A percentile compares a stretch with the other conserved stretches of the same genome.
Conservation (phyloP, 257 asterid species). For the Solanum gandarillasii region DNA sequence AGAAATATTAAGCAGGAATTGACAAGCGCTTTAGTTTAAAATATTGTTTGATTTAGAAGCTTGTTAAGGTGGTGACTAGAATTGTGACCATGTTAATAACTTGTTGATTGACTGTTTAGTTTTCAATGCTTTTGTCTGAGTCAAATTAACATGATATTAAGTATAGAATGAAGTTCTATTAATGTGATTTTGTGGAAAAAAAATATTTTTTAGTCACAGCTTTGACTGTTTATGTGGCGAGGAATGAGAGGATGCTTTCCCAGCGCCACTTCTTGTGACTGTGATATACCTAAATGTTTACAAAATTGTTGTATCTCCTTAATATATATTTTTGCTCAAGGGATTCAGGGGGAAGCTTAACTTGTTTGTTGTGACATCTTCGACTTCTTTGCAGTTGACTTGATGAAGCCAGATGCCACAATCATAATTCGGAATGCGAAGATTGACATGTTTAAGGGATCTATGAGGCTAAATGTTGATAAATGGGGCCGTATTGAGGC, state of each 20-base stretch:
- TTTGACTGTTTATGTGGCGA: background rate
- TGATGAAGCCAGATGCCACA: constrained; percentile 50
- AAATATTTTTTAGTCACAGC: background rate
- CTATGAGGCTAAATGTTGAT: constrained; percentile 75
- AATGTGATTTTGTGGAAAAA: background rate
- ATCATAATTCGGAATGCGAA: constrained; percentile 61
- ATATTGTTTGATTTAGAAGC: background rate
- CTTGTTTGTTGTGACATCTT: background rate
- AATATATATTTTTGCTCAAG: background rate
- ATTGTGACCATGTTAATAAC: background rate
- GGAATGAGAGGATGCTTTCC: background rate
- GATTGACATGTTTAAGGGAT: constrained; percentile 76
- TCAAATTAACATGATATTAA: background rate
- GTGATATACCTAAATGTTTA: background rate
- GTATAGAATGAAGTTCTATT: background rate
- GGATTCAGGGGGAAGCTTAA: background rate
- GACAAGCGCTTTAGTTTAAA: background rate
- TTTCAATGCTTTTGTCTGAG: background rate
- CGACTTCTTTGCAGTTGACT: constrained; percentile 38
- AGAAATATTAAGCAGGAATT: background rate
- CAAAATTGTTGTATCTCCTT: background rate
- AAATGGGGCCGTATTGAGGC: constrained; percentile 78
- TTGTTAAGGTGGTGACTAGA: background rate
- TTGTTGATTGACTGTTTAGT: background rate
- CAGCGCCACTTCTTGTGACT: background rate